Conservation (phyloP, 495 filamentous ascomycete species). For the Astrothelium subdiscretum region DNA sequence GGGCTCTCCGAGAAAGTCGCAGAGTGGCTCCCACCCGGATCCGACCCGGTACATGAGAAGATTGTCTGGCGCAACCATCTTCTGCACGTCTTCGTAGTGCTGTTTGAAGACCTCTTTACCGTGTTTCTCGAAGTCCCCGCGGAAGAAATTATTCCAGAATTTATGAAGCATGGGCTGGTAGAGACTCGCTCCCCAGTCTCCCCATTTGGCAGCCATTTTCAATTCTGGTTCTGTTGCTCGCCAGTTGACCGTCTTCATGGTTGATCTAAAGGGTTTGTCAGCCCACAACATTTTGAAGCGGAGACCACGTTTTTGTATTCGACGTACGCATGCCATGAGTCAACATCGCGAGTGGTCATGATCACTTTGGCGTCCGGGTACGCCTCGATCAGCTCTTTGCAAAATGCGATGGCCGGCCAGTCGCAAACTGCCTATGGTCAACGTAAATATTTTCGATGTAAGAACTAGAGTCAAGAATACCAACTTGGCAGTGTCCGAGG, state of each 20-base stretch:
- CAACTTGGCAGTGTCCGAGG: slow-evolving; percentile 48
- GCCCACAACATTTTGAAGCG: neutral
- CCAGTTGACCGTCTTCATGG: slow-evolving; percentile 28
- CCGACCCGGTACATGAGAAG: slow-evolving; percentile 54
- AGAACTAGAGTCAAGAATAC: neutral
- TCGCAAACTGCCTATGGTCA: slow-evolving; percentile 46
- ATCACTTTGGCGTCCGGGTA: slow-evolving; percentile 63
- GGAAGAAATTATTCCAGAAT: slow-evolving; percentile 24
- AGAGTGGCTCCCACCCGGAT: slow-evolving; percentile 57
- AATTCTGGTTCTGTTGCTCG: slow-evolving; percentile 26
- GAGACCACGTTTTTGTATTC: neutral
- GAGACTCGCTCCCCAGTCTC: slow-evolving; percentile 25
- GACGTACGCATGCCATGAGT: slow-evolving; percentile 44
- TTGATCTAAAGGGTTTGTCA: slow-evolving; percentile 25
- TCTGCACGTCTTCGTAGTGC: slow-evolving; percentile 22
- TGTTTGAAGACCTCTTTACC: slow-evolving; percentile 21
- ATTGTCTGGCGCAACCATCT: slow-evolving; percentile 33
- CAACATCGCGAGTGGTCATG: slow-evolving; percentile 48
- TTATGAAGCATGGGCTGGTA: slow-evolving; percentile 26
- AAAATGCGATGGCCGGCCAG: slow-evolving; percentile 54
- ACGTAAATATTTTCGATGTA: slow-evolving; percentile 12
- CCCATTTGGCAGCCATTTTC: slow-evolving; percentile 18
- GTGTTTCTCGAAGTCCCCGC: slow-evolving; percentile 25
- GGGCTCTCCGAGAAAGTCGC: slow-evolving; percentile 51
- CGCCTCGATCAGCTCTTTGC: slow-evolving; percentile 54